Conservation (phyloP, 768 basidiomycete genomes). For the Leccinum disarticulatum region DNA sequence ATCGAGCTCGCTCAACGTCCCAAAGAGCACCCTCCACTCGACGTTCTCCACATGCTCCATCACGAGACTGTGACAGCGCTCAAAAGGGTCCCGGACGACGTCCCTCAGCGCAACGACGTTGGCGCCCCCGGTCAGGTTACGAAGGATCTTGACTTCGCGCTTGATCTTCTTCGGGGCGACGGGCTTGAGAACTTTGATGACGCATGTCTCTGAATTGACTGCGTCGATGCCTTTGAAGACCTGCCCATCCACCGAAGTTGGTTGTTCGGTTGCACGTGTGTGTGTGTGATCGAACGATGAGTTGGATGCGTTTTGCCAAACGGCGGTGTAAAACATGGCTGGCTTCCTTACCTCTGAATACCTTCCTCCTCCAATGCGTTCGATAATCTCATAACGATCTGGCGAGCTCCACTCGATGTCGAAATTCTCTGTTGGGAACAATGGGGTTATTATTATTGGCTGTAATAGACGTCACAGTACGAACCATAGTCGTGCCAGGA, state of each 20-base stretch:
- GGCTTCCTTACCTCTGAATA: constrained; percentile 53
- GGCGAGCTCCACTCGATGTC: constrained; percentile 64
- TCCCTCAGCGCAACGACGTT: constrained; percentile 67
- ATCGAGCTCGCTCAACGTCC: constrained; percentile 59
- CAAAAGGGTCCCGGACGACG: constrained; percentile 64
- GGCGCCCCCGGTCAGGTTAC: constrained; percentile 68
- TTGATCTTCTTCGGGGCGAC: constrained; percentile 68
- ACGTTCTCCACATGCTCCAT: constrained; percentile 69
- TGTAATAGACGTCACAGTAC: constrained; percentile 12
- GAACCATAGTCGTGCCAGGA: constrained; percentile 66
- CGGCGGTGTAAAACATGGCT: background rate
- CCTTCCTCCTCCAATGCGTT: constrained; percentile 63
- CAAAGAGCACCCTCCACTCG: constrained; percentile 63
- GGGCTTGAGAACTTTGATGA: constrained; percentile 74
- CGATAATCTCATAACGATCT: constrained; percentile 64
- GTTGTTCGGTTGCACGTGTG: background rate
- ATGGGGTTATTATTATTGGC: background rate
- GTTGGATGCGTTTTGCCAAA: background rate
- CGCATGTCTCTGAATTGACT: constrained; percentile 51
- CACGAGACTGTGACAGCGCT: constrained; percentile 61
- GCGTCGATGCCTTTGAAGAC: constrained; percentile 63
- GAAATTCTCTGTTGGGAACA: constrained; percentile 45
- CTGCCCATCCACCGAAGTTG: constrained; percentile 22
- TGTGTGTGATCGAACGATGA: background rate
- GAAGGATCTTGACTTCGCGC: constrained; percentile 72